These are phyloP conservation scores for Chlorella variabilis DNA, from an alignment of 163 green algal genomes.

Conservation along the genomic window DNA sequence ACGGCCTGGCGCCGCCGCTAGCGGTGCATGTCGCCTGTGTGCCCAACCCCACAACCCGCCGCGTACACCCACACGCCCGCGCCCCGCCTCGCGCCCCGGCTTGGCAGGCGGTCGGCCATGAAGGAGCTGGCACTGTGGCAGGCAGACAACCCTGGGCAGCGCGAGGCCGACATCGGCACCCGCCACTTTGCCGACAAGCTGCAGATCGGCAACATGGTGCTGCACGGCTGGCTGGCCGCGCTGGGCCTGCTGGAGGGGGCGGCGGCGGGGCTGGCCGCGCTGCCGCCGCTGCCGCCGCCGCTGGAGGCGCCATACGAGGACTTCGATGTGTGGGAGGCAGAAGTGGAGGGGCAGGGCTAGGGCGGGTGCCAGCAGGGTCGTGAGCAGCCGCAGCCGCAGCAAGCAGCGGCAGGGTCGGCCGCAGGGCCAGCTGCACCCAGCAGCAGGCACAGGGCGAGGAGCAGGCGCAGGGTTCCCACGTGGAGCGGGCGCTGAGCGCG, in stretches of 20 bases:
- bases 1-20: too few relatives aligned
- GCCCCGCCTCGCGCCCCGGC: too few relatives aligned
- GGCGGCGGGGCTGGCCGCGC: neutral
- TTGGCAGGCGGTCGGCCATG: conserved; percentile 3
- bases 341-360: neutral
- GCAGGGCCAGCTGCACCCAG: too few relatives aligned
- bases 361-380: neutral
- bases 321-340: neutral
- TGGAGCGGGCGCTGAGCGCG: too few relatives aligned
- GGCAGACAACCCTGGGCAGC: neutral
- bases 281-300: conserved; percentile 5
- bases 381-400: neutral
- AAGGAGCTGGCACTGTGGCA: neutral
- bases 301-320: neutral
- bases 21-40: too few relatives aligned
- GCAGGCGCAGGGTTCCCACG: too few relatives aligned
- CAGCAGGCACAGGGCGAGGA: too few relatives aligned
- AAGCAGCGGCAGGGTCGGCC: too few relatives aligned
- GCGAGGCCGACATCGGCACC: conserved; percentile 6
- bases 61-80: too few relatives aligned
- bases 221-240: neutral
- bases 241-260: neutral
- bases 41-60: too few relatives aligned
- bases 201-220: conserved; percentile 40
- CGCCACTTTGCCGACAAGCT: conserved; percentile 37